Conservation (phyloP, 2,329 filamentous ascomycete species). For the Fusarium stilboides region DNA sequence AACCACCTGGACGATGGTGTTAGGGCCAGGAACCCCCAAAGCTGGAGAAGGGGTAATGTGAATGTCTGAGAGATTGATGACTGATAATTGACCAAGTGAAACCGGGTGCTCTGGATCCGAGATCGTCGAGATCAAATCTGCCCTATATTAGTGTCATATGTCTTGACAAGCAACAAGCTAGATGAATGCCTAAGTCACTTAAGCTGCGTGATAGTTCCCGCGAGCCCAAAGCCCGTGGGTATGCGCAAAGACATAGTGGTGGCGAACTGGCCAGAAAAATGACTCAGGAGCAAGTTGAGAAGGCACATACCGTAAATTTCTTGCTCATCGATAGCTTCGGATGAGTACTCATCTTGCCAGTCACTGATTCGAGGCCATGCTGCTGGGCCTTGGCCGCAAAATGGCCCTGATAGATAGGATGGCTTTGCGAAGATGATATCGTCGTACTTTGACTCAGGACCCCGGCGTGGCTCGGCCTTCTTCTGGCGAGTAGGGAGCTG, state of each 20-base stretch:
- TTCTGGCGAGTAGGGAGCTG: slow-evolving; percentile 86
- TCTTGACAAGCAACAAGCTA: not conserved
- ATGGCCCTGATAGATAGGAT: slow-evolving; percentile 60
- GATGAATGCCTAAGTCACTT: slow-evolving; percentile 1
- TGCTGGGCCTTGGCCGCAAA: slow-evolving; percentile 56
- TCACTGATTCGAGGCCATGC: slow-evolving; percentile 55
- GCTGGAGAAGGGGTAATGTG: slow-evolving; percentile 71
- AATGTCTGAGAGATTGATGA: slow-evolving; percentile 97
- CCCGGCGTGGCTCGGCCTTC: slow-evolving; percentile 62
- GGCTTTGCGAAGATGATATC: slow-evolving; percentile 63
- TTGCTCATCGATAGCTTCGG: slow-evolving; percentile 94
- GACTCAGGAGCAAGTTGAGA: slow-evolving; percentile 7
- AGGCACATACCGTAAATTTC: slow-evolving; percentile 87
- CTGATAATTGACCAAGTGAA: slow-evolving; percentile 91
- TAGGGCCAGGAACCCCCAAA: slow-evolving; percentile 59
- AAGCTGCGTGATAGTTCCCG: not conserved
- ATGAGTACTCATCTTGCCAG: slow-evolving; percentile 71
- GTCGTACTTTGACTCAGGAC: slow-evolving; percentile 64
- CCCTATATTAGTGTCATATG: slow-evolving; percentile 37
- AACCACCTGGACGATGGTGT: slow-evolving; percentile 78
- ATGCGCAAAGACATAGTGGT: slow-evolving; percentile 5
- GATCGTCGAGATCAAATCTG: slow-evolving; percentile 94
- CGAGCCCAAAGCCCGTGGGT: slow-evolving; percentile 1
- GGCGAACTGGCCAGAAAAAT: slow-evolving; percentile 26
- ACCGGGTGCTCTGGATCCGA: slow-evolving; percentile 97